These are phyloP conservation scores for Lignosus rhinocerotis DNA, from an alignment of 1,284 basidiomycete genomes.

Conservation along the genomic window DNA sequence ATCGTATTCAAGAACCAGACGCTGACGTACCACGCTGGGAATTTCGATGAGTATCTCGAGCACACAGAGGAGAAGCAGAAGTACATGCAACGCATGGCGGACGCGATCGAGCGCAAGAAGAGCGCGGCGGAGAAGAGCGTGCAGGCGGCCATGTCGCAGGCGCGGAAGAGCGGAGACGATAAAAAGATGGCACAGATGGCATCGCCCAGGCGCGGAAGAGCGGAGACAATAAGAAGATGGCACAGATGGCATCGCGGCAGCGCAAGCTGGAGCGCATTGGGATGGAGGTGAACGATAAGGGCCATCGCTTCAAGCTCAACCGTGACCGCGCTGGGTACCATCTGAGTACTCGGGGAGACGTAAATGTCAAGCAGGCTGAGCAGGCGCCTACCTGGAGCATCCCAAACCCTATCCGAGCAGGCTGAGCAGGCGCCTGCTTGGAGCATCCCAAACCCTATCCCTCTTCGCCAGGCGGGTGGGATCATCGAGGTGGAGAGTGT, in stretches of 20 bases:
- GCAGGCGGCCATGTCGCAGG: constrained; percentile 21
- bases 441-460: constrained; percentile 47
- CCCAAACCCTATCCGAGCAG: constrained; percentile 41
- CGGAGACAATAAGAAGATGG: constrained; percentile 65
- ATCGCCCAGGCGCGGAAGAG: constrained; percentile 33
- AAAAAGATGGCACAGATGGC: constrained; percentile 56
- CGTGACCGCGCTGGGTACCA: constrained; percentile 57
- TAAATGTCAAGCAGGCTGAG: constrained; percentile 52
- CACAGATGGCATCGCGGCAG: constrained; percentile 54
- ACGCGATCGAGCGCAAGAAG: constrained; percentile 56
- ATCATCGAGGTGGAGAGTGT: constrained; percentile 54
- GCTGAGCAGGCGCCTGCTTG: constrained; percentile 39
- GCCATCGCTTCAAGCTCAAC: constrained; percentile 64
- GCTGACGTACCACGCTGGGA: constrained; percentile 64
- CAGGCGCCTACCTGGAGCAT: constrained; percentile 40
- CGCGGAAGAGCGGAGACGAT: constrained; percentile 50
- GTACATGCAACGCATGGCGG: constrained; percentile 51
- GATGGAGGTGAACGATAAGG: constrained; percentile 44
- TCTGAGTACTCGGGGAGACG: constrained; percentile 43
- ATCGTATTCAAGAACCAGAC: constrained; percentile 60
- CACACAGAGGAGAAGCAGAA: constrained; percentile 50
- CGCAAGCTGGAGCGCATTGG: constrained; percentile 50
- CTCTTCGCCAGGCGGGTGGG: constrained; percentile 51
- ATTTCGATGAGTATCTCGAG: constrained; percentile 57
- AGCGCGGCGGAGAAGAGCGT: constrained; percentile 19